Percentiles rank a stretch among this genome's conserved stretches.
phyloP scores from a whole-genome alignment of 352 stramenopile species.

The Phytophthora kernoviae region DNA sequence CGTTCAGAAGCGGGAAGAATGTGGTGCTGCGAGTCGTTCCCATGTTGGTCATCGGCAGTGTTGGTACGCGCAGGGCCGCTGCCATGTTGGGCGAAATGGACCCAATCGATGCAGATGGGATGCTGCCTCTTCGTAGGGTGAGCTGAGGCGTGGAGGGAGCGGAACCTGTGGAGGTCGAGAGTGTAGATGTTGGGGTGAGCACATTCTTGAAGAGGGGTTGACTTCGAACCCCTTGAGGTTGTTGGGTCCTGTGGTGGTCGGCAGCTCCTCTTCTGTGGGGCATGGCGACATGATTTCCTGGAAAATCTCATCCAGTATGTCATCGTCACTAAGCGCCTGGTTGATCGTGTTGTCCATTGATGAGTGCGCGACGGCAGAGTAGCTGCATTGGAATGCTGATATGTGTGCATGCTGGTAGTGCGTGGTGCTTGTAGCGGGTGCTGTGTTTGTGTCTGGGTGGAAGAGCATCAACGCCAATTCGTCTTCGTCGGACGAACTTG shows the following conservation, averaged over 20 bases:
- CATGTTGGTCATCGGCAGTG: slow-evolving; percentile 18
- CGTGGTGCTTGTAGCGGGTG: neutral
- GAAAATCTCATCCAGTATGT: slow-evolving; percentile 53
- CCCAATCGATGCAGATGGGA: slow-evolving; percentile 27
- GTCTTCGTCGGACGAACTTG: slow-evolving; percentile 13
- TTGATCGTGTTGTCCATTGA: slow-evolving; percentile 9
- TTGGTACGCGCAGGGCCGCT: slow-evolving; percentile 23
- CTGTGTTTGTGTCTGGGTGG: slow-evolving; percentile 17
- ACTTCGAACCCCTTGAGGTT: neutral
- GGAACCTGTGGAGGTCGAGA: slow-evolving; percentile 22
- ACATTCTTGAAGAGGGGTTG: slow-evolving; percentile 20
- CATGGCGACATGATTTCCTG: slow-evolving; percentile 38
- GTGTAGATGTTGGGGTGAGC: slow-evolving; percentile 13
- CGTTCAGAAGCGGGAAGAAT: slow-evolving; percentile 31
- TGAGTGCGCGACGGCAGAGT: slow-evolving; percentile 11
- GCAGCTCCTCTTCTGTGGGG: slow-evolving; percentile 22
- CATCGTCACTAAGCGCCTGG: slow-evolving; percentile 42
- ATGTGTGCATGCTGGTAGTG: slow-evolving; percentile 13
- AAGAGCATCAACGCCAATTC: slow-evolving; percentile 39
- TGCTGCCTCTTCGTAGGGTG: slow-evolving; percentile 24
- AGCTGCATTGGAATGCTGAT: slow-evolving; percentile 7
- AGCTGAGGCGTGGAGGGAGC: slow-evolving; percentile 38
- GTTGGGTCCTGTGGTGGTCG: slow-evolving; percentile 4
- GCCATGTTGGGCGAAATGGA: slow-evolving; percentile 39
- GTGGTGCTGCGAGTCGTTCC: slow-evolving; percentile 12